phyloP scores from a whole-genome alignment of 768 basidiomycete genomes.

The Boletus reticulatus region DNA sequence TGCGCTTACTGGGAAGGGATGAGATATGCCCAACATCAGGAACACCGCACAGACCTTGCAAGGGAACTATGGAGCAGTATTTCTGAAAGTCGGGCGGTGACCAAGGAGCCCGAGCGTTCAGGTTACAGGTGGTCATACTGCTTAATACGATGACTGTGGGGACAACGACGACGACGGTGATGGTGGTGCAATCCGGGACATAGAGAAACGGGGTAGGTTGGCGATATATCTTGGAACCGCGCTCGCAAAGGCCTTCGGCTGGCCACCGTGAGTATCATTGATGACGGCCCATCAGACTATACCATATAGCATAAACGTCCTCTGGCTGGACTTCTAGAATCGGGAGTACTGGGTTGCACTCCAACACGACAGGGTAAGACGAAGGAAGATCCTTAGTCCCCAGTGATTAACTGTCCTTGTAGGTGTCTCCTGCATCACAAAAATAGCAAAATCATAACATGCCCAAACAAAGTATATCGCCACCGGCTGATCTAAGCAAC shows the following conservation, averaged over 20 bases:
- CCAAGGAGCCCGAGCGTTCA: slow-evolving; percentile 97
- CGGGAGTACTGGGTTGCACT: slow-evolving; percentile 55
- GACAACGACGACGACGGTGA: slow-evolving; percentile 98
- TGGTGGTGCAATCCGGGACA: slow-evolving; percentile 16
- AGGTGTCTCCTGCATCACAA: slow-evolving; percentile 23
- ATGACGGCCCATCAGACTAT: background rate
- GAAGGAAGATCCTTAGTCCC: background rate
- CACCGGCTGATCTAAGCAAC: background rate
- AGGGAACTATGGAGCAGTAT: too few relatives aligned
- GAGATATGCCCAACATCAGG: too few relatives aligned
- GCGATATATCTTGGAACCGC: slow-evolving; percentile 44
- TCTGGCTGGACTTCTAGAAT: slow-evolving; percentile 53
- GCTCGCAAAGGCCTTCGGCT: slow-evolving; percentile 52
- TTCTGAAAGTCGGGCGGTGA: too few relatives aligned
- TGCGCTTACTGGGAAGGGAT: too few relatives aligned
- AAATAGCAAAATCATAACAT: background rate
- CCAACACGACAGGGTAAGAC: slow-evolving; percentile 22
- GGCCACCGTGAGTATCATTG: slow-evolving; percentile 35
- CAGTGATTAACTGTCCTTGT: background rate
- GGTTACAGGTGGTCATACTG: slow-evolving; percentile 90
- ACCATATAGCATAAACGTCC: background rate
- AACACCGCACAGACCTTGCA: too few relatives aligned
- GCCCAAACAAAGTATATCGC: background rate
- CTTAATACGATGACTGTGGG: slow-evolving; percentile 93
- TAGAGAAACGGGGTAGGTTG: too few relatives aligned